These are phyloP conservation scores for Mediolabrus comicus DNA, from an alignment of 108 stramenopile species.

Conservation along the genomic window DNA sequence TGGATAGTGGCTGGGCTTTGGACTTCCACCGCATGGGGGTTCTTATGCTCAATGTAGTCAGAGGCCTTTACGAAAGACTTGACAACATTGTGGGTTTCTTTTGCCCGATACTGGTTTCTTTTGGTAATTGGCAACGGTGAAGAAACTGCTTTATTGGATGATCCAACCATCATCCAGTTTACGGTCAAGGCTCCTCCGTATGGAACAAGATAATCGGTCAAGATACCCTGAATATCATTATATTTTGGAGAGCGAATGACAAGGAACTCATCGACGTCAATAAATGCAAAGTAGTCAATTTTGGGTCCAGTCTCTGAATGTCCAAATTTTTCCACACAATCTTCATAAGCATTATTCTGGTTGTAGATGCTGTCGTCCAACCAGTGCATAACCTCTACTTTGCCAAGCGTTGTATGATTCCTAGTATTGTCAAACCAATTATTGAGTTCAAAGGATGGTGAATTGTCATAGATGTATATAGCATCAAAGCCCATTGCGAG, in stretches of 20 bases:
- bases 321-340: constrained; percentile 20
- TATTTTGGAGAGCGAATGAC: constrained; percentile 12
- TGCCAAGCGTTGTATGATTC: neutral
- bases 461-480: constrained; percentile 53
- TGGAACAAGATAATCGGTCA: constrained; percentile 28
- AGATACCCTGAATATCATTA: constrained; percentile 5
- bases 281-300: constrained; percentile 22
- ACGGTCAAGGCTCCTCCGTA: constrained; percentile 39
- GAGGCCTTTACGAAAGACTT: constrained; percentile 14
- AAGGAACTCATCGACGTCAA: constrained; percentile 38
- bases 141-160: constrained; percentile 30
- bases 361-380: neutral
- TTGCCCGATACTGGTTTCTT: constrained; percentile 34
- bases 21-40: neutral
- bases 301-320: neutral
- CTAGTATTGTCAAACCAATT: constrained; percentile 13
- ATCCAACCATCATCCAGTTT: constrained; percentile 47
- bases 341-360: constrained; percentile 16
- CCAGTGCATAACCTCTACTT: neutral
- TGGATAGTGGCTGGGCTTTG: neutral
- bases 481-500: constrained; percentile 43
- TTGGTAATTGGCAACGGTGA: constrained; percentile 42
- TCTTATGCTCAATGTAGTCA: constrained; percentile 6
- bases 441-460: constrained; percentile 38
- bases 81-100: constrained; percentile 9